Conservation (phyloP, 1,284 basidiomycete species). For the Apiotrichum domesticum region DNA sequence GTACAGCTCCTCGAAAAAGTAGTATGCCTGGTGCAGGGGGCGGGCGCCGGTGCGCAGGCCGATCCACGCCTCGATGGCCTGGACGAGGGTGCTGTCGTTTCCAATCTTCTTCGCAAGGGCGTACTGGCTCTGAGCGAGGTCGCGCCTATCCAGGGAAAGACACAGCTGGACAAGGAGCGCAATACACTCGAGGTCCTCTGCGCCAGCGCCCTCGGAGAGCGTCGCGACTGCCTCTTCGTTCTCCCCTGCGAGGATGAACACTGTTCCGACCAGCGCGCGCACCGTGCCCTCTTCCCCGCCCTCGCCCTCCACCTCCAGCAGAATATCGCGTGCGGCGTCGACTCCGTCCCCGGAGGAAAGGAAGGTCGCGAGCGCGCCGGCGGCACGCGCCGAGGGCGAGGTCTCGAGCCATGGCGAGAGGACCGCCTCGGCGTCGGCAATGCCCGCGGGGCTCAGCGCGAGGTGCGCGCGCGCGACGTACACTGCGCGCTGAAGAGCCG, state of each 20-base stretch:
- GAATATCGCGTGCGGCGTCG: slow-evolving; percentile 75
- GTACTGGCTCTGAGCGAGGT: slow-evolving; percentile 79
- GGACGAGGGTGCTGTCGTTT: slow-evolving; percentile 81
- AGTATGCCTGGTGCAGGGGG: slow-evolving; percentile 57
- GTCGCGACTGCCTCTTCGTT: slow-evolving; percentile 86
- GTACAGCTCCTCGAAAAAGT: slow-evolving; percentile 88
- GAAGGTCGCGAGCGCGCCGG: slow-evolving; percentile 64
- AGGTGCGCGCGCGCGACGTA: slow-evolving; percentile 81
- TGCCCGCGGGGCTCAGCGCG: slow-evolving; percentile 60
- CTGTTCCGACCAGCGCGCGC: slow-evolving; percentile 70
- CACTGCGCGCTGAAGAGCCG: slow-evolving; percentile 51
- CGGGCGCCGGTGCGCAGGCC: slow-evolving; percentile 60
- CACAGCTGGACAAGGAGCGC: slow-evolving; percentile 76
- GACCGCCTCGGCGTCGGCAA: slow-evolving; percentile 56
- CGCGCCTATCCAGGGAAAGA: slow-evolving; percentile 73
- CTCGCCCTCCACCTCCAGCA: slow-evolving; percentile 72
- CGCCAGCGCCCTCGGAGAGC: slow-evolving; percentile 61
- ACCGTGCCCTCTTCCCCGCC: slow-evolving; percentile 62
- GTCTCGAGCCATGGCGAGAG: slow-evolving; percentile 31
- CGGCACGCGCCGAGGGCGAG: slow-evolving; percentile 62
- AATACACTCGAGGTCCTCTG: slow-evolving; percentile 74
- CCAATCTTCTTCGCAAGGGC: slow-evolving; percentile 73
- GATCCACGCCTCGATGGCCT: slow-evolving; percentile 82
- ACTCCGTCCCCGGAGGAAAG: slow-evolving; percentile 52
- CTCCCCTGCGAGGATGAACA: slow-evolving; percentile 75